Evolutionary conservation across 352 stramenopile genomes (phyloP).

Genomic region (Pythium coloratum): DNA sequence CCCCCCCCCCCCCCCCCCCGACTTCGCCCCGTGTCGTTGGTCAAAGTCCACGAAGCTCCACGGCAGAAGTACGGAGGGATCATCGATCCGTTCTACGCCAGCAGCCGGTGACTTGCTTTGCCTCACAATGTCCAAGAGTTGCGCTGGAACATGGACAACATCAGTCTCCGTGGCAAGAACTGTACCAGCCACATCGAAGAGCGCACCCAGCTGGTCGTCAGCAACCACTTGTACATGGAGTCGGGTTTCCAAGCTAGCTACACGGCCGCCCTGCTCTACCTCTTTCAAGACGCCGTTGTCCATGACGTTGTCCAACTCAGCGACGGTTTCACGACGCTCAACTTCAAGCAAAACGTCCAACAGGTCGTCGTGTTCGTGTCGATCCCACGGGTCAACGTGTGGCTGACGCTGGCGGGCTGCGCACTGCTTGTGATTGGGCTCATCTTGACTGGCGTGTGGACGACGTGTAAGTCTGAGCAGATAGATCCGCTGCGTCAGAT

Average conservation of each 20-base stretch:
- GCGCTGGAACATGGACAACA: neutral
- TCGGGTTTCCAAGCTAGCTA: neutral
- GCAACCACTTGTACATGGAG: slow-evolving; percentile 15
- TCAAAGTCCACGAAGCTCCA: slow-evolving; percentile 13
- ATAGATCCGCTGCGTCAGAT: neutral
- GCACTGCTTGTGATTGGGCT: neutral
- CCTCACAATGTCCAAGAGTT: slow-evolving; percentile 10
- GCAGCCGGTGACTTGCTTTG: slow-evolving; percentile 8
- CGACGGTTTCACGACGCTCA: neutral
- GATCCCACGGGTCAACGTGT: too few relatives aligned
- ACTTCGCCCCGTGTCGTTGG: neutral
- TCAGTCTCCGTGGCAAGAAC: neutral
- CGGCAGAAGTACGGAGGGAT: neutral
- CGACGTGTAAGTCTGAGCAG: neutral
- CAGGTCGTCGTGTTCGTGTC: too few relatives aligned
- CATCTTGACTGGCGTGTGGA: neutral
- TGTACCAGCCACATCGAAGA: slow-evolving; percentile 14
- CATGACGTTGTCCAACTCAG: neutral
- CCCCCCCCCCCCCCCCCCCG: too few relatives aligned
- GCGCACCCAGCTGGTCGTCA: neutral
- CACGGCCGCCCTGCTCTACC: slow-evolving; percentile 2
- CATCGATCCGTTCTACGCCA: neutral
- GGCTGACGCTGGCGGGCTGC: neutral
- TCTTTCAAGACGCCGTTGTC: slow-evolving; percentile 8
- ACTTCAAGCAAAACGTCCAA: neutral